Conservation (phyloP, 2,329 filamentous ascomycete species). For the Seiridium unicorne region DNA sequence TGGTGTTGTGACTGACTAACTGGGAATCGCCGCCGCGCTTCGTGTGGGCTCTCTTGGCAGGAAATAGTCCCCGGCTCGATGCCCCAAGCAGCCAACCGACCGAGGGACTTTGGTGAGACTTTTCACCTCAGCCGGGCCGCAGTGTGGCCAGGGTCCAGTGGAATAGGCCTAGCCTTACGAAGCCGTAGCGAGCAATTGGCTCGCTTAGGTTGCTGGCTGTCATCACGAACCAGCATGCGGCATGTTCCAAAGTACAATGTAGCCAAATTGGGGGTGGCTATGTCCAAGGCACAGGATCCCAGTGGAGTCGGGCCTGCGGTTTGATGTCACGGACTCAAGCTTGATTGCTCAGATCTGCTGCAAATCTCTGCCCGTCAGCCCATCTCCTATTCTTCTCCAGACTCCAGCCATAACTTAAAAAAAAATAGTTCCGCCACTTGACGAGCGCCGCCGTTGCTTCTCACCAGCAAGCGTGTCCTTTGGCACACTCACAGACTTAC, state of each 20-base stretch:
- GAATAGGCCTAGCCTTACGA: not conserved
- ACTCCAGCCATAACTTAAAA: not conserved
- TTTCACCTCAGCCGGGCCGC: not conserved
- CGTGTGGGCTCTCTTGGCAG: not conserved
- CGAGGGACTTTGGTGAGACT: not conserved
- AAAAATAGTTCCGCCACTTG: not conserved
- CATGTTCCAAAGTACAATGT: not conserved
- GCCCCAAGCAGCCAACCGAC: not conserved
- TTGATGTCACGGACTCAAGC: not conserved
- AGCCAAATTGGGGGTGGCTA: constrained; percentile 3
- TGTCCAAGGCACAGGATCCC: constrained; percentile 3
- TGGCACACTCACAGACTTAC: not conserved
- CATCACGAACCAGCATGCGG: constrained; percentile 2
- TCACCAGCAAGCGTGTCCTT: not conserved
- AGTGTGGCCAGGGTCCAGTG: not conserved
- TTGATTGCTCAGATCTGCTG: not conserved
- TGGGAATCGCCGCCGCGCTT: too few relatives aligned
- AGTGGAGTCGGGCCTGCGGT: not conserved
- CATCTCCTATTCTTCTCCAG: not conserved
- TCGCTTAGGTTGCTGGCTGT: constrained; percentile 3
- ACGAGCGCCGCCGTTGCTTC: not conserved
- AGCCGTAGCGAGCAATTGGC: not conserved
- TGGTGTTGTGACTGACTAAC: too few relatives aligned
- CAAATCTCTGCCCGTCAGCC: not conserved
- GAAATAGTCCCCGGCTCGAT: not conserved